A percentile compares a stretch with the other conserved stretches of the same genome.
phyloP scores from a whole-genome alignment of 1,139 yeast genomes.

The Blastobotrys serpentis region DNA sequence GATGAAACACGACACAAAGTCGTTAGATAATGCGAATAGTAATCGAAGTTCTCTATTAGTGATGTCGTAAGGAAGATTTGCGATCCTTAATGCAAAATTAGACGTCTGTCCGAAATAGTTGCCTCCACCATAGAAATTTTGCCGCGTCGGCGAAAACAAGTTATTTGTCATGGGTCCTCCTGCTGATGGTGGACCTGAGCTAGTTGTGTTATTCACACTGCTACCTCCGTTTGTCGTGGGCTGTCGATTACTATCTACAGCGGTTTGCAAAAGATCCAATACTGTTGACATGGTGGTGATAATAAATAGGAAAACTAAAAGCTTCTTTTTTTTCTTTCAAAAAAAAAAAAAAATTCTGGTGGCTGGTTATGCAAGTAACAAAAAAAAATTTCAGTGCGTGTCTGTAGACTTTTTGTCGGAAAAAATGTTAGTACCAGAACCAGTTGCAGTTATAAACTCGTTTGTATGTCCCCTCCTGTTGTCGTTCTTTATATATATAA shows the following conservation, averaged over 20 bases:
- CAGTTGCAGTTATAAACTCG: no score
- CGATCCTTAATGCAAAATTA: constrained; percentile 2
- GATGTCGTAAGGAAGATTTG: constrained; percentile 4
- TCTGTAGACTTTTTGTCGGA: no score
- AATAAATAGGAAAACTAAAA: neutral
- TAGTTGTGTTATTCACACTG: neutral
- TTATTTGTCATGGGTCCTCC: neutral
- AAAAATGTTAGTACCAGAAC: neutral
- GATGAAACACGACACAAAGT: constrained; percentile 1
- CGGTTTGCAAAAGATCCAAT: neutral
- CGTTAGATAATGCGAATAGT: constrained; percentile 3
- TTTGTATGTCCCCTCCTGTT: no score
- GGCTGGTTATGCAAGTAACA: neutral
- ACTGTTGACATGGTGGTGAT: neutral
- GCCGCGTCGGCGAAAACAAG: neutral
- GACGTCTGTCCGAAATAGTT: constrained; percentile 1
- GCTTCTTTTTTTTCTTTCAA: neutral
- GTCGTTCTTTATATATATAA: neutral
- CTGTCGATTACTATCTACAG: neutral
- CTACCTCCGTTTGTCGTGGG: neutral
- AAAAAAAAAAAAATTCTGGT: no score
- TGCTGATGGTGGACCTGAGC: neutral
- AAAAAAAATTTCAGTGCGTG: constrained; percentile 1
- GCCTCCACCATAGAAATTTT: neutral
- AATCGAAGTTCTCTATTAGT: constrained; percentile 2